Evolutionary conservation across 2,329 filamentous ascomycete genomes (phyloP), one percentile per base, ranked within the genome.

Genomic region (Diaporthe nobilis): DNA sequence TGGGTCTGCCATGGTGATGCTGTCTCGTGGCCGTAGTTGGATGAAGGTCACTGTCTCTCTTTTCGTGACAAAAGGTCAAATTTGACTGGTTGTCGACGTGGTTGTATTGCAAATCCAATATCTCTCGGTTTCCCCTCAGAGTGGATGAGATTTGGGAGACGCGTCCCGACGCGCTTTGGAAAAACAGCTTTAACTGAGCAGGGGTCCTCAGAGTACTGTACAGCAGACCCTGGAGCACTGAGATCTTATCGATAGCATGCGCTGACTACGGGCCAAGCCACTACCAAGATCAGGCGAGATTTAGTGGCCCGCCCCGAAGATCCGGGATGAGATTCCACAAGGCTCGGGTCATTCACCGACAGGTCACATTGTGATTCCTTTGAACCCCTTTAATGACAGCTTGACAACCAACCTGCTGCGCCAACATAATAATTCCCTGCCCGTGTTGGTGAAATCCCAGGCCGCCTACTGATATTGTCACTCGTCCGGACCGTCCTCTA

Each of bases 1-100:
- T 63, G 83, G 80, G 71, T 87, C 85, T 55, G 84, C 83, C 86
- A 87, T 87, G 60, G 61, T 79, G 75, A 71, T 25, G 20, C 28
- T 25, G 71, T 68, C 63, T 73, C 73, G 75, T 74, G 76, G 77
- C 53, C 44, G 25, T 8, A 3, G 12, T 7, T 13, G 42, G 42
- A 22, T 22, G 25, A 34, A 4, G 9, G 5, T 1, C 5, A 4
- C 28, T 15, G 39, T n/a, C 8, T 42, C 20, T 44, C 8, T 42
- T 61, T 60, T 44, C 1, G 10, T 20, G 39, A 22, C 5, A 5
- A 31, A 3, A 3, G 9, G 2, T 20, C 4, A 22, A 28, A n/a
- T 28, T 53, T 12, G 25, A 12, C 0, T 12, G 8, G 15, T 60
- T 47, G 25, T 44, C 31, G 34, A 6, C 17, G 51, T 44, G 17